A percentile compares a stretch with the other conserved stretches of the same genome.
These are phyloP conservation scores for Ustilago cynodontis DNA, from an alignment of 1,284 basidiomycete species.

Conservation along the genomic window DNA sequence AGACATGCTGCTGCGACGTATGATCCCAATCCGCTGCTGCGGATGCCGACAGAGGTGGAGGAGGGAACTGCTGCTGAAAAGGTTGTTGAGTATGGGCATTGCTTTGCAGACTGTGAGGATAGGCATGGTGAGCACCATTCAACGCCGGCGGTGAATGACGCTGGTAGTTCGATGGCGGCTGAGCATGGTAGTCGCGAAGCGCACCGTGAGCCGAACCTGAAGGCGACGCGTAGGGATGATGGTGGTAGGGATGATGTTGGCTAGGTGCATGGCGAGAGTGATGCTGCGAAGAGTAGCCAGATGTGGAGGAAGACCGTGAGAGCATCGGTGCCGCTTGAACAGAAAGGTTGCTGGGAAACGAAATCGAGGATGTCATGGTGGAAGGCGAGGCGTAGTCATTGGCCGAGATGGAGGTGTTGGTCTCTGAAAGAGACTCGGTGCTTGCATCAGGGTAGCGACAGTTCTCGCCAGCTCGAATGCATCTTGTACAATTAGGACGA, in stretches of 20 bases:
- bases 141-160: conserved; percentile 13
- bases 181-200: conserved; percentile 25
- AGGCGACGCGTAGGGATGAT: conserved; percentile 28
- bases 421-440: conserved; percentile 28
- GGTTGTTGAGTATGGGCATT: conserved; percentile 8
- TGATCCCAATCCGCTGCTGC: conserved; percentile 48
- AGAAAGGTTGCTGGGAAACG: conserved; percentile 25
- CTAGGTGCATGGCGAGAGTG: conserved; percentile 9
- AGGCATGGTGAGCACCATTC: conserved; percentile 10
- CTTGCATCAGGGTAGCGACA: conserved; percentile 49
- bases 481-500: conserved; percentile 47
- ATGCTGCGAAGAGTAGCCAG: conserved; percentile 29
- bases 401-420: conserved; percentile 11
- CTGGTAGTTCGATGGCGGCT: conserved; percentile 11
- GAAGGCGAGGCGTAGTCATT: conserved; percentile 33
- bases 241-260: conserved; percentile 27
- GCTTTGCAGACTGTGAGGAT: conserved; percentile 5
- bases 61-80: conserved; percentile 28
- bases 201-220: conserved; percentile 16
- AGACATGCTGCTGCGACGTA: conserved; percentile 41
- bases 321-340: conserved; percentile 38
- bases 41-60: conserved; percentile 30
- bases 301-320: conserved; percentile 36
- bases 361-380: conserved; percentile 25
- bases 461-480: conserved; percentile 35